phyloP scores from a whole-genome alignment of 495 filamentous ascomycete species.

The Hypoxylon perforatum region DNA sequence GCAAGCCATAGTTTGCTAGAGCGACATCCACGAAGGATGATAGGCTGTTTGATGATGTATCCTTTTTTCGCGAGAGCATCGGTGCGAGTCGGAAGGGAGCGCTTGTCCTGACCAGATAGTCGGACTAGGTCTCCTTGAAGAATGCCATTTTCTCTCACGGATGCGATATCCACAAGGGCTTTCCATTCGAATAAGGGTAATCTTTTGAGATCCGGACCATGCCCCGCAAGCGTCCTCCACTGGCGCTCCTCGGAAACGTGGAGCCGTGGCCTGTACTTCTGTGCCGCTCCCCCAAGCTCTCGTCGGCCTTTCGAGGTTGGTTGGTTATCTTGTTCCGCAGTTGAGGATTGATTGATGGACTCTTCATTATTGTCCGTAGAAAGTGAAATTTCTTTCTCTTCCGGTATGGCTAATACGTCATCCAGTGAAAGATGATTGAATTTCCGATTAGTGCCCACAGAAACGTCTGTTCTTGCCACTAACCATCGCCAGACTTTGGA shows the following conservation, averaged over 20 bases:
- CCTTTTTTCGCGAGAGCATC: slow-evolving; percentile 78
- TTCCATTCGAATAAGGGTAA: slow-evolving; percentile 76
- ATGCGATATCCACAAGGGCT: slow-evolving; percentile 83
- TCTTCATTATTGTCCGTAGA: slow-evolving; percentile 1
- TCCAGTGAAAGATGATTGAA: slow-evolving; percentile 55
- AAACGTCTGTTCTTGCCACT: slow-evolving; percentile 53
- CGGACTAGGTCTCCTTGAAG: slow-evolving; percentile 80
- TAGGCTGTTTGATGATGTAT: slow-evolving; percentile 83
- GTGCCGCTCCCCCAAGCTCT: not conserved
- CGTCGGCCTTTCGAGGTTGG: not conserved
- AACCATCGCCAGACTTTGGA: slow-evolving; percentile 61
- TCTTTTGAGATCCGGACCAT: slow-evolving; percentile 77
- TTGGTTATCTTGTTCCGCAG: slow-evolving; percentile 1
- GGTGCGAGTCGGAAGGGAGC: slow-evolving; percentile 85
- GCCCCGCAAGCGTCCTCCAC: slow-evolving; percentile 85
- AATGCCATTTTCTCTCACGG: slow-evolving; percentile 74
- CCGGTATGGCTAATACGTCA: slow-evolving; percentile 55
- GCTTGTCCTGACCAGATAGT: slow-evolving; percentile 85
- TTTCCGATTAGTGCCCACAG: slow-evolving; percentile 51
- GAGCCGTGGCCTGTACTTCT: slow-evolving; percentile 39
- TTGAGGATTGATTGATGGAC: not conserved
- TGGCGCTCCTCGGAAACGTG: slow-evolving; percentile 59
- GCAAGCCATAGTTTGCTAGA: slow-evolving; percentile 75
- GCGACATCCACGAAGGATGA: slow-evolving; percentile 70
- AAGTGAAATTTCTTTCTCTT: slow-evolving; percentile 38